Evolutionary conservation across 352 stramenopile species (phyloP).

Genomic region (Globisporangium rhizosaccharum): DNA sequence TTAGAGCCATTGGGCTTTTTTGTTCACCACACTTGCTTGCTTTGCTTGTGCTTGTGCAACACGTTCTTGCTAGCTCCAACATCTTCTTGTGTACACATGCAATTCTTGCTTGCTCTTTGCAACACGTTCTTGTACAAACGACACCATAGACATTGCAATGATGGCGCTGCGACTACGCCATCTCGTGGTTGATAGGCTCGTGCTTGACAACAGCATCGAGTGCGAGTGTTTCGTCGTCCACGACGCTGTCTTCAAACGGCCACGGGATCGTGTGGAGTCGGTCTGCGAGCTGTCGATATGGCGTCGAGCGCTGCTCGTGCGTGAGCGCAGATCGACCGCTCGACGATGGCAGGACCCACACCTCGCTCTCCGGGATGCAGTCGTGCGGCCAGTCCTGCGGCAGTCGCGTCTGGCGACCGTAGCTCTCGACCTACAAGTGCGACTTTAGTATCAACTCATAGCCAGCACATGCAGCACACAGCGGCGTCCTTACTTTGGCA

Average conservation of each 20-base stretch:
- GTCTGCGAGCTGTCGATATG: conserved; percentile 66
- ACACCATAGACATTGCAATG: no score
- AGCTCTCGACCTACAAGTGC: conserved; percentile 38
- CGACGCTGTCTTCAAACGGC: conserved; percentile 9
- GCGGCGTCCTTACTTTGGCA: conserved; percentile 25
- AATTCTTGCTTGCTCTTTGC: no score
- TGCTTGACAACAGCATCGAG: background rate
- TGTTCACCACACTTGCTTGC: no score
- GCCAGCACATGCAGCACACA: background rate
- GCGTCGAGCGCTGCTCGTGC: conserved; percentile 51
- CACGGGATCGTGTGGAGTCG: conserved; percentile 58
- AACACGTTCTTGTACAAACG: no score
- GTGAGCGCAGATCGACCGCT: conserved; percentile 83
- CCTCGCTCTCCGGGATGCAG: conserved; percentile 49
- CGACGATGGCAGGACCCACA: conserved; percentile 82
- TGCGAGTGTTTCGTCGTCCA: background rate
- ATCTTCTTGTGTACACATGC: no score
- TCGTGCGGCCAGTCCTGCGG: conserved; percentile 67
- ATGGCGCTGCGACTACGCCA: background rate
- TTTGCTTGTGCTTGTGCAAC: no score
- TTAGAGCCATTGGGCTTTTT: background rate
- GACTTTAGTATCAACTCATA: background rate
- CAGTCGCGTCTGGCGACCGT: conserved; percentile 47
- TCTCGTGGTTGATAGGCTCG: background rate
- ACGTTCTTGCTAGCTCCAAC: no score